Percentiles rank a stretch among this genome's conserved stretches.
Conservation (phyloP, 495 filamentous ascomycete genomes). For the Penicillium canariense region DNA sequence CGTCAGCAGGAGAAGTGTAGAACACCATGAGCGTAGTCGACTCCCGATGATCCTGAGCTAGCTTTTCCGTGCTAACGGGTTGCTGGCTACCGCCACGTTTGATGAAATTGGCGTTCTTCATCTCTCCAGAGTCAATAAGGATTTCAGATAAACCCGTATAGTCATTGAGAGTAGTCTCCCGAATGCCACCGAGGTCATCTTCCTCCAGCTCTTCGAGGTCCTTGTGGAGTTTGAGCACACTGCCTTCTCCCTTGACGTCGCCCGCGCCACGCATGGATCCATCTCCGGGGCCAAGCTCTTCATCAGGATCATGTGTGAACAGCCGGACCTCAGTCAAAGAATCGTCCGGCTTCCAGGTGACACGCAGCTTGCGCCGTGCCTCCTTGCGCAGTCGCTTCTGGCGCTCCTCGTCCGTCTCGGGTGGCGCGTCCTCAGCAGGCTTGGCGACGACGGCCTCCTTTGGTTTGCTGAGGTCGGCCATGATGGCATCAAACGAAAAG, state of each 20-base stretch:
- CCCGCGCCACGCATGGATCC: constrained; percentile 64
- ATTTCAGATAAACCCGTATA: constrained; percentile 50
- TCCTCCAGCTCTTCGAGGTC: constrained; percentile 62
- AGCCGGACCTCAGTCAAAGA: constrained; percentile 67
- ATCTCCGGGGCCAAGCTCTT: constrained; percentile 69
- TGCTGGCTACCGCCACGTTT: constrained; percentile 61
- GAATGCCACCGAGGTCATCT: constrained; percentile 58
- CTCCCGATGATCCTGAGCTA: constrained; percentile 69
- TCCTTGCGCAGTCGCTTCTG: constrained; percentile 76
- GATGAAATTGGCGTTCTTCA: constrained; percentile 47
- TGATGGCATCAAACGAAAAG: constrained; percentile 55
- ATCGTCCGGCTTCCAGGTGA: constrained; percentile 69
- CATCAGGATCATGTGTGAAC: constrained; percentile 78
- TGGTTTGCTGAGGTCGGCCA: constrained; percentile 66
- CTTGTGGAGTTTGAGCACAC: constrained; percentile 72
- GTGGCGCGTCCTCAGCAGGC: constrained; percentile 50
- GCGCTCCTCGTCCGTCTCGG: constrained; percentile 76
- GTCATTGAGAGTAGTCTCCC: constrained; percentile 44
- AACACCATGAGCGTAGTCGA: constrained; percentile 78
- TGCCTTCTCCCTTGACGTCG: constrained; percentile 74
- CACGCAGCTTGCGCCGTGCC: constrained; percentile 65
- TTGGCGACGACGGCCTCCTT: constrained; percentile 56
- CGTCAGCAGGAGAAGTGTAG: constrained; percentile 69
- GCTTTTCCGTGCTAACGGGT: constrained; percentile 63
- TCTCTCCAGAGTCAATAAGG: constrained; percentile 56